Conservation (phyloP, 352 stramenopile species). For the Detonula confervacea region DNA sequence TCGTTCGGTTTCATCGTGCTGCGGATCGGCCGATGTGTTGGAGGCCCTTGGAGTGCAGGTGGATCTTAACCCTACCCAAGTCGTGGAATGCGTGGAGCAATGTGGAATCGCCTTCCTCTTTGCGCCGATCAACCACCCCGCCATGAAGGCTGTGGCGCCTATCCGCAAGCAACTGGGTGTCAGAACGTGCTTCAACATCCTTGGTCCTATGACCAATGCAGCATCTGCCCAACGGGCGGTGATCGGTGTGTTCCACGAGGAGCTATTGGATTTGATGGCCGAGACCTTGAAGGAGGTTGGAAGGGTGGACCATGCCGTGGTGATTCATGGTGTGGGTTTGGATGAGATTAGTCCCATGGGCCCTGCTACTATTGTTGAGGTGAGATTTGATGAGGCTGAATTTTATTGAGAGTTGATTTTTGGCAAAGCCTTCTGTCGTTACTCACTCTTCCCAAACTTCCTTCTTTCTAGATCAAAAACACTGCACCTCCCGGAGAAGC, state of each 20-base stretch:
- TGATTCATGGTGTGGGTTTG: conserved; percentile 98
- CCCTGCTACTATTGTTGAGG: conserved; percentile 85
- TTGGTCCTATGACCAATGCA: conserved; percentile 97
- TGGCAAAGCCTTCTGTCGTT: not conserved
- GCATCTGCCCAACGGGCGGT: conserved; percentile 93
- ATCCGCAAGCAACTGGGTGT: conserved; percentile 96
- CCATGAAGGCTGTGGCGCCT: conserved; percentile 94
- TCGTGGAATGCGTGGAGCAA: conserved; percentile 92
- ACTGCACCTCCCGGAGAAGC: conserved; percentile 68
- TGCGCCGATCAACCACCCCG: conserved; percentile 95
- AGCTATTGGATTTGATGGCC: conserved; percentile 88
- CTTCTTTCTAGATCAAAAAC: conserved; percentile 83
- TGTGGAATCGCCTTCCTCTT: conserved; percentile 97
- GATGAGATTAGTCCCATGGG: conserved; percentile 98
- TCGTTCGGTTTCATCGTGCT: conserved; percentile 93
- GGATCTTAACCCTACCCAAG: conserved; percentile 89
- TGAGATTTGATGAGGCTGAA: too few species aligned
- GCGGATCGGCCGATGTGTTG: conserved; percentile 96
- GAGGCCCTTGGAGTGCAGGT: conserved; percentile 96
- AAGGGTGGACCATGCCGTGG: conserved; percentile 95
- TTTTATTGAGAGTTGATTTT: too few species aligned
- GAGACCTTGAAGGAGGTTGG: conserved; percentile 88
- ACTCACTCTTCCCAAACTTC: conserved; percentile 6
- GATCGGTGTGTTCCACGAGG: conserved; percentile 98
- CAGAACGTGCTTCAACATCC: conserved; percentile 97